Evolutionary conservation across 2,329 filamentous ascomycete species (phyloP).

Genomic region (Fusarium bulbicola): DNA sequence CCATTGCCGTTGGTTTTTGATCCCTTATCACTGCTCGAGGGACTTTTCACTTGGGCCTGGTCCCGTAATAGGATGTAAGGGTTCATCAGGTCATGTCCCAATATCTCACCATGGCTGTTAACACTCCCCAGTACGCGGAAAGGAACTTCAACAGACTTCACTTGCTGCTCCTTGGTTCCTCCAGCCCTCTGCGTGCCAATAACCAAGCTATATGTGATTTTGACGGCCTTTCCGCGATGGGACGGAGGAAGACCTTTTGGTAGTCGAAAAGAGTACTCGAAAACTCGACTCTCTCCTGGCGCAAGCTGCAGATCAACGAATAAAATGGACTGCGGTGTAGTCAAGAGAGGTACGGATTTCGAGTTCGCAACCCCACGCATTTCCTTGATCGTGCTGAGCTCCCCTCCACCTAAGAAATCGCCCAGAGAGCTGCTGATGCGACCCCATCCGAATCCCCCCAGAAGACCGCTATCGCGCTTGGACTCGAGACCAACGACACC

Average conservation of each 20-base stretch:
- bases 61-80: slow-evolving; percentile 92
- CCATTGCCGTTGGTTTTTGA: slow-evolving; percentile 44
- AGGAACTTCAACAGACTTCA: slow-evolving; percentile 90
- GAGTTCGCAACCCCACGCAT: slow-evolving; percentile 90
- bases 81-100: slow-evolving; percentile 93
- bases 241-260: slow-evolving; percentile 91
- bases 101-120: slow-evolving; percentile 84
- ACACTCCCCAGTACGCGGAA: slow-evolving; percentile 95
- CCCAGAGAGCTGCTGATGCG: slow-evolving; percentile 88
- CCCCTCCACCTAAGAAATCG: slow-evolving; percentile 84
- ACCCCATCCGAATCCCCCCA: slow-evolving; percentile 88
- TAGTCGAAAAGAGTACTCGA: slow-evolving; percentile 85
- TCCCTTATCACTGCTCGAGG: slow-evolving; percentile 39
- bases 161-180: slow-evolving; percentile 79
- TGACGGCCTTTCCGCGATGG: slow-evolving; percentile 91
- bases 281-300: slow-evolving; percentile 88
- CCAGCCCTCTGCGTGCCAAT: slow-evolving; percentile 91
- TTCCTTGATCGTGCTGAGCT: slow-evolving; percentile 93
- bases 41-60: slow-evolving; percentile 72
- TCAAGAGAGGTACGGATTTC: slow-evolving; percentile 89
- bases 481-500: slow-evolving; percentile 84
- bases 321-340: slow-evolving; percentile 92
- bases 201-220: slow-evolving; percentile 89
- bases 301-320: slow-evolving; percentile 91
- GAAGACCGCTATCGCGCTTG: slow-evolving; percentile 80